phyloP scores from a whole-genome alignment of 139 green algal genomes.

The Nannochloris sp. region DNA sequence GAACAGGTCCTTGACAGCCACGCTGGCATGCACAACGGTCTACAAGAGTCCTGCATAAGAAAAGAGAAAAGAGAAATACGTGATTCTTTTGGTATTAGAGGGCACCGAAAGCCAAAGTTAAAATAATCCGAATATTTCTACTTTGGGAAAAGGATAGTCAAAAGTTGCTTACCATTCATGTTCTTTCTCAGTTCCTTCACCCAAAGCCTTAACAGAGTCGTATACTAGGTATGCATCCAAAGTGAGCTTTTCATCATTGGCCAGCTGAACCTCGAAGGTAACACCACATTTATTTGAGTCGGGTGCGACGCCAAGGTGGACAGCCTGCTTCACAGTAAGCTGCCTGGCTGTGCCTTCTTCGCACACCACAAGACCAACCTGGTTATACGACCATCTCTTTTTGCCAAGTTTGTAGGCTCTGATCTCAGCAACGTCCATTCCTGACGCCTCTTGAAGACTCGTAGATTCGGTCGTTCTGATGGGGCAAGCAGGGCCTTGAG shows the following conservation, averaged over 20 bases:
- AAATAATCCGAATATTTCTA: too few relatives aligned
- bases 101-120: too few relatives aligned
- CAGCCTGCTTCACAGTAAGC: constrained; percentile 11
- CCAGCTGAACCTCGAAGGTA: constrained; percentile 38
- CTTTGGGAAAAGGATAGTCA: too few relatives aligned
- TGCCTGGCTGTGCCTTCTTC: constrained; percentile 5
- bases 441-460: neutral
- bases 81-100: too few relatives aligned
- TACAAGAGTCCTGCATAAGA: constrained; percentile 39
- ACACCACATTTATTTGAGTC: constrained; percentile 18
- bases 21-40: constrained; percentile 32
- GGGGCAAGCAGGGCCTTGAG: neutral
- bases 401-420: constrained; percentile 64
- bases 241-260: constrained; percentile 23
- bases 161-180: too few relatives aligned
- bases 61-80: neutral
- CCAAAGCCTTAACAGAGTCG: constrained; percentile 12
- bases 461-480: neutral
- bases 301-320: constrained; percentile 3
- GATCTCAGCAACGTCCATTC: neutral
- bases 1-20: constrained; percentile 48
- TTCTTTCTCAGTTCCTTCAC: neutral
- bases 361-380: constrained; percentile 32
- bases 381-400: constrained; percentile 57
- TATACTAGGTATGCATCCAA: constrained; percentile 40